Evolutionary conservation across 1,284 basidiomycete species (phyloP), one percentile per base, ranked within the genome.

Genomic region (Rhizoctonia solani): DNA sequence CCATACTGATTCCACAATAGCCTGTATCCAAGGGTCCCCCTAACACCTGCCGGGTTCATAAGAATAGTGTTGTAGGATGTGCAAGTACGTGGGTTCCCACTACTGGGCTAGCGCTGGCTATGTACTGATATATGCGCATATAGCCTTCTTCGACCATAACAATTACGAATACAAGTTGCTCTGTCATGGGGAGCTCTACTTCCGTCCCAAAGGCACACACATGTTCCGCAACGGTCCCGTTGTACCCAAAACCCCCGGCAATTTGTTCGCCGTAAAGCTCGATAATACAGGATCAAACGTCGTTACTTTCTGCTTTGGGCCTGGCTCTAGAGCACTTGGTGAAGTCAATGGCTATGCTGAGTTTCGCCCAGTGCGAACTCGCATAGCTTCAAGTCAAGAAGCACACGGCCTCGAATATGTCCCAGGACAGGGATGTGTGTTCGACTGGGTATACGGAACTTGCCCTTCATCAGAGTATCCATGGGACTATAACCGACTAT

Each of bases 21-120:
- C 59, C 59, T 4, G n/a, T 34, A 11, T 27, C 59, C 9, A 63
- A 63, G 39, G 59, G 59, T 4, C 11, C n/a, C n/a, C n/a, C n/a
- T n/a, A n/a, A 32, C 29, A 53, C 4, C 21, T 46, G 19, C 8
- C 34, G 21, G 9, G 23, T 25, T 37, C 59, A 63, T 19, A 29
- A 29, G 14, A 47, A 47, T 4, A 39, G 30, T 13, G 46, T 50
- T 21, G 21, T 21, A 23, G 21, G 27, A 5, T 63, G 59, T n/a
- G 46, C 59, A 30, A 63, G 59, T 63, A 63, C 37, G 59, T 6
- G 14, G 14, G 9, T 11, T 4, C 32, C 11, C 4, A 34, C 11
- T 16, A 34, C n/a, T 50, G 6, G 13, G 9, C 16, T 23, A 27
- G n/a, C 30, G 27, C 25, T 8, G 27, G 47, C 13, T 34, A 44